A percentile compares a stretch with the other conserved stretches of the same genome.
phyloP scores from a whole-genome alignment of 371 early-diverging fungal species.

The Cokeromyces recurvatus region DNA sequence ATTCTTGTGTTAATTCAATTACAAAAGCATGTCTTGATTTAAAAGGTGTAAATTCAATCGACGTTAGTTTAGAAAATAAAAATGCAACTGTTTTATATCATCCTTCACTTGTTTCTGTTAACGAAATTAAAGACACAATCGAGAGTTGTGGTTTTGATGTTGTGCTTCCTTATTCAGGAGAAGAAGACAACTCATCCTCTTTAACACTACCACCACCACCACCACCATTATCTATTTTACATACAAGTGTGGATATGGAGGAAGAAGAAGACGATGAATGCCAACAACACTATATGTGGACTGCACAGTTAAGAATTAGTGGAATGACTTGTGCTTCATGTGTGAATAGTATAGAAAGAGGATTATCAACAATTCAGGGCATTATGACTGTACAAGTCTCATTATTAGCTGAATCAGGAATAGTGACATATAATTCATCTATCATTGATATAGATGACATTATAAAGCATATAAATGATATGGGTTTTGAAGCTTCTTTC shows the following conservation, averaged over 20 bases:
- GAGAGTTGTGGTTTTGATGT: slow-evolving; percentile 56
- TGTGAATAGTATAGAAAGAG: slow-evolving; percentile 73
- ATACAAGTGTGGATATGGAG: not conserved
- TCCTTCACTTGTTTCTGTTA: slow-evolving; percentile 4
- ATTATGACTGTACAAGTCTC: slow-evolving; percentile 42
- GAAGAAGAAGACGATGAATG: not conserved
- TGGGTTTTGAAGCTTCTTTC: slow-evolving; percentile 78
- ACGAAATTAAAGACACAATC: slow-evolving; percentile 30
- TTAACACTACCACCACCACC: not conserved
- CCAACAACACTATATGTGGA: too few species aligned
- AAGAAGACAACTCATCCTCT: not conserved
- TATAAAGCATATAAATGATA: slow-evolving; percentile 61
- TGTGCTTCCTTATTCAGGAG: not conserved
- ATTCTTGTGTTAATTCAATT: slow-evolving; percentile 67
- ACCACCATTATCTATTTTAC: not conserved
- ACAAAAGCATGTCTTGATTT: slow-evolving; percentile 34
- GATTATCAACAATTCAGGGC: slow-evolving; percentile 46
- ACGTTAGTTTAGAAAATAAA: slow-evolving; percentile 47
- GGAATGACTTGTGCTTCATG: slow-evolving; percentile 92
- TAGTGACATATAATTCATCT: slow-evolving; percentile 1
- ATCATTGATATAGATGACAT: slow-evolving; percentile 23
- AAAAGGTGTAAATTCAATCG: slow-evolving; percentile 4
- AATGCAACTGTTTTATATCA: slow-evolving; percentile 41
- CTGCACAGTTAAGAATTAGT: slow-evolving; percentile 3
- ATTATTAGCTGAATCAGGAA: slow-evolving; percentile 72